Base-by-base conservation (phyloP, 768 basidiomycete species). In the Amanita phalloides region DNA sequence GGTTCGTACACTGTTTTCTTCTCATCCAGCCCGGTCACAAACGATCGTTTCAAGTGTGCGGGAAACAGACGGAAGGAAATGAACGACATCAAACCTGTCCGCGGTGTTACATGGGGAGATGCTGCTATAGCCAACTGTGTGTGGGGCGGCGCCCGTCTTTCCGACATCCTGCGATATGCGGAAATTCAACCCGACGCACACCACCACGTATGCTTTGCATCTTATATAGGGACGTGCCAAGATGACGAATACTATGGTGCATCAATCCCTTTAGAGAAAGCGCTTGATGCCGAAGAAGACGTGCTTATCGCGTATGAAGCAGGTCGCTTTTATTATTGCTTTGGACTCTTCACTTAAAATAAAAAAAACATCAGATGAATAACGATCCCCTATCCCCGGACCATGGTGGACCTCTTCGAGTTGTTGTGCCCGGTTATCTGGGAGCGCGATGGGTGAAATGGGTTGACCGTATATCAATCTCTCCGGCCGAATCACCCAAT, bases 401-500 rank as follows among this genome's bases (percentile, higher is more conserved):
- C 50, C 82, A 81, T 44, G 84, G 84, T 1, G 82, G 74, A 4
- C 84, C 84, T 3, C 57, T 87, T 23, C 78, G 84, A n/a, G 64
- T 82, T 6, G 75, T 86, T 37, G 79, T 80, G 1, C 85, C 85
- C 0, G 84, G 85, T 3, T 76, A 73, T 57, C 69, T 78, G 13
- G 84, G 84, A 5, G 84, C 81, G 28, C 76, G 84, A 9, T 84
- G 83, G 81, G 82, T 85, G 6, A 86, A 87, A 68, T 87, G 85
- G 84, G 68, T 84, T 0, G 80, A 84, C 57, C 76, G 69, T 0
- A 78, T 86, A 57, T 65, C 71, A 25, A 59, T 85, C 52, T 76
- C 80, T 4, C 21, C 62, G 0, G 60, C 64, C 6, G 83, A 86
- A 64, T 83, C 82, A 1, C 71, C 75, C 28, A 84, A 82, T 60